These are phyloP conservation scores for Saccharomycopsis capsularis DNA, from an alignment of 805 yeast species.

Conservation along the genomic window DNA sequence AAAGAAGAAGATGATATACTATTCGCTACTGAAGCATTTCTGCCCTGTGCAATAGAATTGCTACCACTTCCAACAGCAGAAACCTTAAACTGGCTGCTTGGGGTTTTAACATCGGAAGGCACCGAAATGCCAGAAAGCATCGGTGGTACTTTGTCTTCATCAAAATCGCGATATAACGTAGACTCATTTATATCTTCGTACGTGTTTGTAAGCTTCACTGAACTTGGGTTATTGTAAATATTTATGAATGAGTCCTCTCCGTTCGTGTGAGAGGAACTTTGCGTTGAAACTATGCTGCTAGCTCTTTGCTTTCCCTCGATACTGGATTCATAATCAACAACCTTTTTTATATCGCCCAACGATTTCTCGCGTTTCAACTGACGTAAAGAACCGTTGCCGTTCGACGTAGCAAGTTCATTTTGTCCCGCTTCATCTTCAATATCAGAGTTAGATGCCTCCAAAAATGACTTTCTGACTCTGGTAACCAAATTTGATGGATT, in stretches of 20 bases:
- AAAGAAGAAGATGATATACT: slow-evolving; percentile 11
- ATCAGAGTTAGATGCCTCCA: not conserved
- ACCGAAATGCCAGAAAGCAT: slow-evolving; percentile 5
- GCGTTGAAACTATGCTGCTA: not conserved
- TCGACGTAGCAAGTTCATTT: too few relatives aligned
- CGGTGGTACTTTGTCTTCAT: slow-evolving; percentile 14
- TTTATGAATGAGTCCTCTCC: slow-evolving; percentile 18
- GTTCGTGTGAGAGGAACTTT: slow-evolving; percentile 4
- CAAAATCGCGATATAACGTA: too few relatives aligned
- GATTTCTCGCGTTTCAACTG: not conserved
- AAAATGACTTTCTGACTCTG: slow-evolving; percentile 9
- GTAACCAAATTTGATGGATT: not conserved
- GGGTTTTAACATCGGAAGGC: too few relatives aligned
- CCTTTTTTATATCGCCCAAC: not conserved
- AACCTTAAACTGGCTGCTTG: not conserved
- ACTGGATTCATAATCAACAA: not conserved
- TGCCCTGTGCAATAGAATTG: too few relatives aligned
- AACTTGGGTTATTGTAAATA: slow-evolving; percentile 18
- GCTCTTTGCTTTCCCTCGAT: too few relatives aligned
- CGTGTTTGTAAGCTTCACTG: slow-evolving; percentile 5
- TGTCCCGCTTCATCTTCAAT: not conserved
- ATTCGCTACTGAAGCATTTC: not conserved
- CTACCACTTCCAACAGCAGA: too few relatives aligned
- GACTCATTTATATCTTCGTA: not conserved
- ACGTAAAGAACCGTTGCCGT: too few relatives aligned